These are phyloP conservation scores for Mycena sp. DNA, from an alignment of 1,284 basidiomycete genomes.

Conservation along the genomic window DNA sequence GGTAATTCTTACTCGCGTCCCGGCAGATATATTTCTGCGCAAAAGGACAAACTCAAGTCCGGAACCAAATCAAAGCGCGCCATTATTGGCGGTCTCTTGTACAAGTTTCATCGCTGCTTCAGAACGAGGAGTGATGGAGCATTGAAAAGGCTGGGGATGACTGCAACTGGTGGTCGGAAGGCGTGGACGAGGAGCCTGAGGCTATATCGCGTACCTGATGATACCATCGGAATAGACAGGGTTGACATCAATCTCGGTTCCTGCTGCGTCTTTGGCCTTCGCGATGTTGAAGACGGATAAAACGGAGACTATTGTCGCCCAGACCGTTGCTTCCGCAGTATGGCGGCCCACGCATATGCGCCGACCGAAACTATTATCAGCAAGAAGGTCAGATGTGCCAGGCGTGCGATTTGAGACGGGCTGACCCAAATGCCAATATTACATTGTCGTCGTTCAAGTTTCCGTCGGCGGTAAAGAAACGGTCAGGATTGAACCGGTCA, in stretches of 20 bases:
- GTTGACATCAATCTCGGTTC: slow-evolving; percentile 37
- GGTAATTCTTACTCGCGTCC: no score
- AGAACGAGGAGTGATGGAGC: neutral
- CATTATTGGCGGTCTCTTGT: neutral
- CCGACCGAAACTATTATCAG: slow-evolving; percentile 15
- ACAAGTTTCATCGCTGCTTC: neutral
- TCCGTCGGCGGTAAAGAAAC: slow-evolving; percentile 40
- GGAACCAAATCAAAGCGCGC: no score
- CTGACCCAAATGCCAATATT: slow-evolving; percentile 32
- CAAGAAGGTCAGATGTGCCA: no score
- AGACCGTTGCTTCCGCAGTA: slow-evolving; percentile 33
- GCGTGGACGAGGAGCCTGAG: neutral
- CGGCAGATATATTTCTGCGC: no score
- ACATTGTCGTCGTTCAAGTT: slow-evolving; percentile 29
- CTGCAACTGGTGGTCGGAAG: neutral
- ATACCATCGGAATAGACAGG: slow-evolving; percentile 29
- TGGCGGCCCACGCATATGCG: slow-evolving; percentile 36
- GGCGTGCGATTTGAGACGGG: neutral
- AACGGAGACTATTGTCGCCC: slow-evolving; percentile 36
- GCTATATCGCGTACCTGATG: slow-evolving; percentile 6
- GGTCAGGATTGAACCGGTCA: slow-evolving; percentile 43
- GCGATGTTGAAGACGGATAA: slow-evolving; percentile 36
- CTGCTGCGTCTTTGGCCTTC: slow-evolving; percentile 36
- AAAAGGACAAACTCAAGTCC: no score
- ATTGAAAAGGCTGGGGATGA: slow-evolving; percentile 4